phyloP scores from a whole-genome alignment of 768 basidiomycete species.

The Tylopilus sp. region DNA sequence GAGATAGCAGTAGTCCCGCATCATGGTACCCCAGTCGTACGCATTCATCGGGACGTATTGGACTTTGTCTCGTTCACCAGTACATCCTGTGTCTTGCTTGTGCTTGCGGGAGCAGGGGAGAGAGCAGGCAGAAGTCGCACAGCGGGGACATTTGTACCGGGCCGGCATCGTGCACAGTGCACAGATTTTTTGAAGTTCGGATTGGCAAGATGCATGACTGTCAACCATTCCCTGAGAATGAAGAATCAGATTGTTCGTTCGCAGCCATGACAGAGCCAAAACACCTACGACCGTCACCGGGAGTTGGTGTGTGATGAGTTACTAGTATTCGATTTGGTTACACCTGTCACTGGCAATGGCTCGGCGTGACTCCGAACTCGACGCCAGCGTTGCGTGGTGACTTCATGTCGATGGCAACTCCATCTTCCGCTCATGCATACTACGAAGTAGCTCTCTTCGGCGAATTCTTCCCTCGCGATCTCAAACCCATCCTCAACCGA shows the following conservation, averaged over 20 bases:
- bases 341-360: no score
- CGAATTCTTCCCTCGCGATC: conserved; percentile 75
- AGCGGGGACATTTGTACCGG: conserved; percentile 81
- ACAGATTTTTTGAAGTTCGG: conserved; percentile 40
- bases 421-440: conserved; percentile 52
- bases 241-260: no score
- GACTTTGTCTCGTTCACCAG: conserved; percentile 69
- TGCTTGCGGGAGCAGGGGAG: conserved; percentile 64
- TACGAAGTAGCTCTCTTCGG: conserved; percentile 84
- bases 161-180: conserved; percentile 47
- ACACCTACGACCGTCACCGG: no score
- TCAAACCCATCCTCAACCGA: conserved; percentile 73
- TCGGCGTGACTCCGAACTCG: no score
- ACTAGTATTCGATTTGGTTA: background rate
- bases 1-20: conserved; percentile 84
- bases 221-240: conserved; percentile 10
- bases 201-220: conserved; percentile 9
- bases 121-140: conserved; percentile 70
- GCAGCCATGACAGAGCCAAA: no score
- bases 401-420: conserved; percentile 21
- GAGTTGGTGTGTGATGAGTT: background rate
- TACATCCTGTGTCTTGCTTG: conserved; percentile 59
- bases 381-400: background rate
- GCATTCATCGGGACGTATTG: conserved; percentile 78
- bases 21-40: conserved; percentile 83